Percentiles rank a stretch among this genome's conserved stretches.
phyloP scores from a whole-genome alignment of 345 rosid species.

The Salix exigua region DNA sequence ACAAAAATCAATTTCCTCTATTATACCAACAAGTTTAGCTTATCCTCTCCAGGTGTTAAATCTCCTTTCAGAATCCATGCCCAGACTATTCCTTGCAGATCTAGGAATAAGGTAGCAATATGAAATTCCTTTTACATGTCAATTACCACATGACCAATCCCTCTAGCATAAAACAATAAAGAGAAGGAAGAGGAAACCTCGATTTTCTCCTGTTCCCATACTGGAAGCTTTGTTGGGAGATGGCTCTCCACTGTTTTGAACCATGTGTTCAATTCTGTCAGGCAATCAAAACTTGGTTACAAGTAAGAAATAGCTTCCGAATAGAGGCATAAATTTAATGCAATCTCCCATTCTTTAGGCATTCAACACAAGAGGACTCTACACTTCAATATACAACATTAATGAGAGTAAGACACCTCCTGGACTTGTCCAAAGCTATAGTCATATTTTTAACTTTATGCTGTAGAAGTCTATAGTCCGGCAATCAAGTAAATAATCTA shows the following conservation, averaged over 20 bases:
- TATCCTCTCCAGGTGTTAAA: neutral
- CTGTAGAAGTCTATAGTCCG: neutral
- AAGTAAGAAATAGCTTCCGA: conserved; percentile 2
- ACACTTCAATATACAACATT: neutral
- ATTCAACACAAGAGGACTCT: neutral
- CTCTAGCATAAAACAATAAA: neutral
- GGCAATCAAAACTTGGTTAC: conserved; percentile 11
- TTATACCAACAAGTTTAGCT: neutral
- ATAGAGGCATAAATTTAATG: neutral
- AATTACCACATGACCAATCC: neutral
- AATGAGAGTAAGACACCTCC: neutral
- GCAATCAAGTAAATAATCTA: neutral
- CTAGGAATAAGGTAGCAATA: neutral
- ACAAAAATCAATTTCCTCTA: neutral
- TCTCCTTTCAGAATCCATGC: neutral
- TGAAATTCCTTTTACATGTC: neutral
- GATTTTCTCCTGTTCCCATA: conserved; percentile 34
- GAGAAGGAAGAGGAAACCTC: conserved; percentile 34
- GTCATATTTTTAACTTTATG: neutral
- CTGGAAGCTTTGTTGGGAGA: conserved; percentile 27
- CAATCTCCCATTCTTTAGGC: conserved; percentile 2
- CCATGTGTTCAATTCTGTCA: conserved; percentile 28
- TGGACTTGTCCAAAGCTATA: neutral
- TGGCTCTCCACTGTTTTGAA: conserved; percentile 34
- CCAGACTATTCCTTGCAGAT: neutral